phyloP scores from a whole-genome alignment of 1,139 yeast species.

The Pichia inconspicua region DNA sequence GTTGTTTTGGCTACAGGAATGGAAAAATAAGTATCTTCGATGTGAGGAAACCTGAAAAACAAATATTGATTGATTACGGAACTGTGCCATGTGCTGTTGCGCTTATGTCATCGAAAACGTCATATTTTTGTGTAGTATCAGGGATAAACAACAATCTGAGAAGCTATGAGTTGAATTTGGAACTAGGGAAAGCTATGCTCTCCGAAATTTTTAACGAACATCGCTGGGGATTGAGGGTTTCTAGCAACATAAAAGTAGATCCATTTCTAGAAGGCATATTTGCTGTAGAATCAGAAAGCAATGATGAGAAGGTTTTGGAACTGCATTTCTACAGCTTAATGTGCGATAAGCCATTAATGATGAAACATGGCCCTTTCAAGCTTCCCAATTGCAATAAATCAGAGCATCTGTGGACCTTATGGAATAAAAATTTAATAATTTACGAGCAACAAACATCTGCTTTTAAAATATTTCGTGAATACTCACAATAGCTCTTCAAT shows the following conservation, averaged over 20 bases:
- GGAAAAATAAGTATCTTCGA: slow-evolving; percentile 1
- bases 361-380: slow-evolving; percentile 1
- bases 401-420: not conserved
- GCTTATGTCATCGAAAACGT: not conserved
- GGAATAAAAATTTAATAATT: not conserved
- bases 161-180: slow-evolving; percentile 4
- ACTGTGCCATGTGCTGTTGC: slow-evolving; percentile 5
- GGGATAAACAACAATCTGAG: slow-evolving; percentile 4
- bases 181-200: not conserved
- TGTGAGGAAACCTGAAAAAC: not conserved
- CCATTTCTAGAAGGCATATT: not conserved
- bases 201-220: slow-evolving; percentile 7
- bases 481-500: too few species aligned
- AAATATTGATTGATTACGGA: slow-evolving; percentile 1
- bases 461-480: not conserved
- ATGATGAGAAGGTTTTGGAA: not conserved
- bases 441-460: not conserved
- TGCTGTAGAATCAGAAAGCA: slow-evolving; percentile 10
- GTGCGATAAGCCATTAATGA: slow-evolving; percentile 6
- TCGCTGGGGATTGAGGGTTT: slow-evolving; percentile 3
- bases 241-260: slow-evolving; percentile 5
- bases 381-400: slow-evolving; percentile 1
- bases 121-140: slow-evolving; percentile 6
- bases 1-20: slow-evolving; percentile 5
- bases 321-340: slow-evolving; percentile 8